Conservation (phyloP, 1,284 basidiomycete species). For the Trametes polyzona region DNA sequence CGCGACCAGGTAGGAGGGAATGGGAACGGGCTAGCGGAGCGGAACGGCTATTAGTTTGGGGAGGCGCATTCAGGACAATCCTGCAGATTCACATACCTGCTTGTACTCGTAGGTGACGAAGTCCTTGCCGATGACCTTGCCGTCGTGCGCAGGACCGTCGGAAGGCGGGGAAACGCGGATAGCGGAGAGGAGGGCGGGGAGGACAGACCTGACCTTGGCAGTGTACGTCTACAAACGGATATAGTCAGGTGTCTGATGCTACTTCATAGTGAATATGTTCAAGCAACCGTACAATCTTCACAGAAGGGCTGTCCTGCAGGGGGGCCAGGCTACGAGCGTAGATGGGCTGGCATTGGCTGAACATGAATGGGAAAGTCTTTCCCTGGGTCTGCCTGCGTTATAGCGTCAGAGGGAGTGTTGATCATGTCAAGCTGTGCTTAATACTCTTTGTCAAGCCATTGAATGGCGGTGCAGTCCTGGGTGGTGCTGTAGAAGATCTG, state of each 20-base stretch:
- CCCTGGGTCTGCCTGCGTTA: constrained; percentile 84
- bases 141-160: constrained; percentile 65
- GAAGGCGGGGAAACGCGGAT: constrained; percentile 76
- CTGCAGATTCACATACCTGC: constrained; percentile 51
- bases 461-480: constrained; percentile 81
- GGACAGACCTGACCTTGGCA: constrained; percentile 72
- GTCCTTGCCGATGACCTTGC: constrained; percentile 73
- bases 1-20: constrained; percentile 87
- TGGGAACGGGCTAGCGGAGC: constrained; percentile 68
- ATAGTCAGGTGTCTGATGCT: neutral
- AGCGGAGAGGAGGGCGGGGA: constrained; percentile 87
- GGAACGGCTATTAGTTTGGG: neutral
- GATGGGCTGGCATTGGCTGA: constrained; percentile 95
- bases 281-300: constrained; percentile 65
- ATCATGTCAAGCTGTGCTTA: constrained; percentile 17
- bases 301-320: constrained; percentile 78
- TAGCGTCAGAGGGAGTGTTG: neutral
- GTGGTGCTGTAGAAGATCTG: constrained; percentile 78
- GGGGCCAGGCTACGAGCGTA: constrained; percentile 84
- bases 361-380: constrained; percentile 86
- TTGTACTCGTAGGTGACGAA: constrained; percentile 67
- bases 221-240: constrained; percentile 65
- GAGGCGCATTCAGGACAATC: neutral
- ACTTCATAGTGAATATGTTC: neutral
- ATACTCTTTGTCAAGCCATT: constrained; percentile 89